Conservation (phyloP, 305 asterid genomes). For the Plantago lanceolata region DNA sequence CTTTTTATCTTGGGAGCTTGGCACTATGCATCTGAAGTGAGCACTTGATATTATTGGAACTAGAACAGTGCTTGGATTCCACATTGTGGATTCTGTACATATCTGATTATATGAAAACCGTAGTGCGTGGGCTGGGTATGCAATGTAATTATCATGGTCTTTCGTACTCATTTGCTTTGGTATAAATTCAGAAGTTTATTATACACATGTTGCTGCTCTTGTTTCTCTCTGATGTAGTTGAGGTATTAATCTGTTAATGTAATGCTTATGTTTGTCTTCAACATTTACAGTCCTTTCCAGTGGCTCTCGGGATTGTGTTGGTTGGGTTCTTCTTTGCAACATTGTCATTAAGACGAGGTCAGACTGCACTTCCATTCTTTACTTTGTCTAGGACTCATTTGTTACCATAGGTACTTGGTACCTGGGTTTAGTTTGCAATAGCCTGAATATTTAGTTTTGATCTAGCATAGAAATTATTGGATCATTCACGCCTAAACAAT, state of each 20-base stretch:
- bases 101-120: background rate
- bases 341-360: constrained; percentile 77
- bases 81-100: background rate
- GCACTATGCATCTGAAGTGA: no score
- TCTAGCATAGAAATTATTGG: no score
- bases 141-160: background rate
- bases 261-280: constrained; percentile 15
- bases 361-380: constrained; percentile 27
- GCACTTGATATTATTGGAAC: background rate
- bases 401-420: constrained; percentile 16
- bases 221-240: constrained; percentile 24
- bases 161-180: background rate
- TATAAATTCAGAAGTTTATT: background rate
- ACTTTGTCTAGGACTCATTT: constrained; percentile 9
- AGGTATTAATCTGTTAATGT: constrained; percentile 6
- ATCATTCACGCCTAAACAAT: background rate
- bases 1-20: no score
- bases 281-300: constrained; percentile 69
- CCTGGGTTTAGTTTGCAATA: constrained; percentile 5
- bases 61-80: background rate
- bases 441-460: background rate
- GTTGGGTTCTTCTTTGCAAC: constrained; percentile 67
- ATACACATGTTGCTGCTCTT: background rate
- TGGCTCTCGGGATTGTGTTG: constrained; percentile 62
- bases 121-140: background rate